Base-by-base conservation (phyloP, 2,329 filamentous ascomycete genomes). In the Cryoendolithus antarcticus region DNA sequence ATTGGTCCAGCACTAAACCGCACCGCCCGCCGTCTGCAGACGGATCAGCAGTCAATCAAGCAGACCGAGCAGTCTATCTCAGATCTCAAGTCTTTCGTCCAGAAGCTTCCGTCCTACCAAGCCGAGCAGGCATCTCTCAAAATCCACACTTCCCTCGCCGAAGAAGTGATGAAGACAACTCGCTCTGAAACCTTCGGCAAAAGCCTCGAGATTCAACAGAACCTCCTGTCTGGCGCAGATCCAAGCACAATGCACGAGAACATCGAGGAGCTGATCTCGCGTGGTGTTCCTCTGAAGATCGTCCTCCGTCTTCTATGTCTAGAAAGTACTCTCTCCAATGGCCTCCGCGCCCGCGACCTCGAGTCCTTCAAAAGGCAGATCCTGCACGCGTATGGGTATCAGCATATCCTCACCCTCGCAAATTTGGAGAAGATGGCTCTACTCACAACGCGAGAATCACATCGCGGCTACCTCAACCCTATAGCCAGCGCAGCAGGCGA, bases 131-230 rank as follows among this genome's bases (percentile, higher is more conserved):
- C 89, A 50, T 93, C 84, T 53, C 67, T 94, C n/a, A 86, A 91
- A 47, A 75, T 89, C 24, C 91, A 98, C 55, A 94, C 86, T 2
- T 83, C 82, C 6, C 72, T 98, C 34, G 86, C 88, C 1, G 91
- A 96, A 62, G 89, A 95, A 49, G 91, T 98, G 39, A 88, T 93
- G 69, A 91, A 93, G 55, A 77, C 86, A 52, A 98, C 91, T 1
- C 76, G 84, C 37, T 82, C 85, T 11, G 89, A 96, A 53, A 74
- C 83, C 41, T 98, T 98, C 66, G 84, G 81, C 48, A 82, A 84
- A 44, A 69, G 86, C 30, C 70, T 98, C 2, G 91, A 96, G 63
- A 83, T 96, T 4, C 91, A 98, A 57, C 91, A 98, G 58, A 95
- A 93, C 55, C 74, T 96, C 33, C 88, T 86, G 19, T 88, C 88